Evolutionary conservation across 2,329 filamentous ascomycete species (phyloP).

Genomic region (Cordyceps cicadae): DNA sequence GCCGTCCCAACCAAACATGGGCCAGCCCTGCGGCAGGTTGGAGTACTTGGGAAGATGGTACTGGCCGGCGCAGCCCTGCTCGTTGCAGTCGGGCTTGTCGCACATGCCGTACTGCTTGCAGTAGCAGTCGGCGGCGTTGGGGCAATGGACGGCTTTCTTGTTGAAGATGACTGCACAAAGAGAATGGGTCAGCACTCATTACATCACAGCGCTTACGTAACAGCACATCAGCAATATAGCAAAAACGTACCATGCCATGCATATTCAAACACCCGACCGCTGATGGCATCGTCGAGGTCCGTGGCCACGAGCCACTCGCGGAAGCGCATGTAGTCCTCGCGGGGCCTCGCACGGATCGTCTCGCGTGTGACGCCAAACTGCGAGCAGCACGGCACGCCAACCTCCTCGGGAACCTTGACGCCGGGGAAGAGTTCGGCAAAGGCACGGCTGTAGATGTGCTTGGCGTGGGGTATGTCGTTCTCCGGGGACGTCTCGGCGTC

Average conservation of each 20-base stretch:
- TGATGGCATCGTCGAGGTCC: constrained; percentile 42
- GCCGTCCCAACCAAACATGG: constrained; percentile 43
- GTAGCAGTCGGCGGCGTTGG: constrained; percentile 53
- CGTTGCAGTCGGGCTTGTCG: constrained; percentile 29
- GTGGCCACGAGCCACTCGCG: constrained; percentile 54
- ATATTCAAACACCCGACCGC: constrained; percentile 55
- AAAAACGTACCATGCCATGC: constrained; percentile 50
- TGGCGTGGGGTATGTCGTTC: constrained; percentile 29
- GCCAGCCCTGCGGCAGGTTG: constrained; percentile 54
- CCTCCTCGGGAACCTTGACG: constrained; percentile 35
- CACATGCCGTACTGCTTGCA: constrained; percentile 60
- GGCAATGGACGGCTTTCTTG: constrained; percentile 50
- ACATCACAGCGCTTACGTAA: not conserved
- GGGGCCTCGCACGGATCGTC: constrained; percentile 39
- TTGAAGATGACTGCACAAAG: constrained; percentile 45
- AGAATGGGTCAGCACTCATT: not conserved
- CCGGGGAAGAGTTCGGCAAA: constrained; percentile 35
- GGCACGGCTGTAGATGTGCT: constrained; percentile 32
- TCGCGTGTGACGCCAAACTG: constrained; percentile 55
- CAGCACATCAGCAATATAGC: not conserved
- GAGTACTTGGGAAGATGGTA: constrained; percentile 52
- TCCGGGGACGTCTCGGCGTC: constrained; percentile 25
- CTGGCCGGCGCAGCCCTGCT: constrained; percentile 43
- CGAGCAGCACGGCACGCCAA: constrained; percentile 55
- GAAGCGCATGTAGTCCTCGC: constrained; percentile 46